Percentiles rank a stretch among this genome's conserved stretches.
phyloP scores from a whole-genome alignment of 495 filamentous ascomycete genomes.

The Tuber melanosporum region DNA sequence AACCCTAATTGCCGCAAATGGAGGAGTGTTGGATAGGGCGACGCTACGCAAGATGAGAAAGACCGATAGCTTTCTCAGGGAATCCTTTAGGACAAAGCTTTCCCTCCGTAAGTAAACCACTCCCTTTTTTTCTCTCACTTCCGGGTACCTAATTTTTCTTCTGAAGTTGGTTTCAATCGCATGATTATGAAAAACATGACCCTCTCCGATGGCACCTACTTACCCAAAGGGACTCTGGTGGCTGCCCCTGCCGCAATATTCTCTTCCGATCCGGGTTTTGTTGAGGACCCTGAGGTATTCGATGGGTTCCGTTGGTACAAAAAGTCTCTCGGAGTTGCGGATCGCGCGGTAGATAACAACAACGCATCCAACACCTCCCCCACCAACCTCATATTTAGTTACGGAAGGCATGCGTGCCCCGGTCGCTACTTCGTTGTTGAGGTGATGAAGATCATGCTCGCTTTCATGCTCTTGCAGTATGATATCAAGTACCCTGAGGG shows the following conservation, averaged over 20 bases:
- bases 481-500: conserved; percentile 47
- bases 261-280: conserved; percentile 17
- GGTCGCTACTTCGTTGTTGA: conserved; percentile 53
- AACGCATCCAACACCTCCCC: conserved; percentile 45
- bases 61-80: conserved; percentile 54
- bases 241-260: conserved; percentile 34
- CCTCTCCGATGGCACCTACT: conserved; percentile 46
- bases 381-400: conserved; percentile 50
- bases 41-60: conserved; percentile 47
- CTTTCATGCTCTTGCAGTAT: conserved; percentile 47
- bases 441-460: conserved; percentile 50
- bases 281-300: conserved; percentile 47
- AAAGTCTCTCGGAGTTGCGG: conserved; percentile 42
- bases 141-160: not conserved
- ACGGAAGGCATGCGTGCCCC: conserved; percentile 51
- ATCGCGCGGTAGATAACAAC: conserved; percentile 40
- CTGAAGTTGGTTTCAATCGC: conserved; percentile 46
- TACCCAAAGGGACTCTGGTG: conserved; percentile 45
- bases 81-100: conserved; percentile 47
- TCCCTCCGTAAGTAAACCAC: conserved; percentile 5
- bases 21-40: conserved; percentile 42
- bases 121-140: not conserved
- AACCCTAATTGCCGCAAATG: conserved; percentile 44
- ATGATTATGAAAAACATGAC: conserved; percentile 44
- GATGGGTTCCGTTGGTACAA: conserved; percentile 53